Evolutionary conservation across 441 rosid genomes (phyloP).

Genomic region (Dalechampia spathulata): DNA sequence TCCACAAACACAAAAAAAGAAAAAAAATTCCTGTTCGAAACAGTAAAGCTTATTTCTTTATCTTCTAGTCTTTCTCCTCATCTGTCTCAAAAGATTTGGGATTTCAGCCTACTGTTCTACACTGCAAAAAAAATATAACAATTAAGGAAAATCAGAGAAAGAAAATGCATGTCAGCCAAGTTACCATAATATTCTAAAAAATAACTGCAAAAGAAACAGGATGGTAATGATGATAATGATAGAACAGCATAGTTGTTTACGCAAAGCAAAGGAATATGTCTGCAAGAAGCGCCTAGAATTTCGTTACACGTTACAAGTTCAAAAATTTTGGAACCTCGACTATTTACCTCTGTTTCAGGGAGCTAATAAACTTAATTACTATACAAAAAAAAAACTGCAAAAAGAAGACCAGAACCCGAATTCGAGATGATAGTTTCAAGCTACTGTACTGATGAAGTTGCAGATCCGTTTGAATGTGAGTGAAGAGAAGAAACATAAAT

Average conservation of each 20-base stretch:
- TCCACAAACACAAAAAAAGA: conserved; percentile 11
- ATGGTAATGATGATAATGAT: too few species aligned
- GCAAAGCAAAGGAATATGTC: conserved; percentile 24
- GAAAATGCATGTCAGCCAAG: conserved; percentile 43
- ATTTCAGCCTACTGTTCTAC: background rate
- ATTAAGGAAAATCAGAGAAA: conserved; percentile 10
- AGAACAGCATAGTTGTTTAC: too few species aligned
- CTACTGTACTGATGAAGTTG: too few species aligned
- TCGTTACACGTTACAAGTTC: conserved; percentile 28
- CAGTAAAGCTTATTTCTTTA: conserved; percentile 25
- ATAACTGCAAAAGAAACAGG: too few species aligned
- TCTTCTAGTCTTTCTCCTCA: conserved; percentile 18
- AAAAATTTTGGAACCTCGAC: conserved; percentile 15
- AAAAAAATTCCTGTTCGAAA: conserved; percentile 12
- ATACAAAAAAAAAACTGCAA: background rate
- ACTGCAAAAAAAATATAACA: conserved; percentile 10
- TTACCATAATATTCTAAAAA: too few species aligned
- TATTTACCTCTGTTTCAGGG: conserved; percentile 31
- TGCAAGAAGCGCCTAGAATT: conserved; percentile 13
- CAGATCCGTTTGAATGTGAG: too few species aligned
- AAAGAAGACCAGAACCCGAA: too few species aligned
- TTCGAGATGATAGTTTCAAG: too few species aligned
- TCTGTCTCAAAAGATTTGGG: conserved; percentile 16
- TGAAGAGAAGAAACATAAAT: too few species aligned
- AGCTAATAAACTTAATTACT: too few species aligned